These are phyloP conservation scores for Triticum aestivum DNA, from an alignment of 176 grass and related monocot species.

Conservation along the genomic window DNA sequence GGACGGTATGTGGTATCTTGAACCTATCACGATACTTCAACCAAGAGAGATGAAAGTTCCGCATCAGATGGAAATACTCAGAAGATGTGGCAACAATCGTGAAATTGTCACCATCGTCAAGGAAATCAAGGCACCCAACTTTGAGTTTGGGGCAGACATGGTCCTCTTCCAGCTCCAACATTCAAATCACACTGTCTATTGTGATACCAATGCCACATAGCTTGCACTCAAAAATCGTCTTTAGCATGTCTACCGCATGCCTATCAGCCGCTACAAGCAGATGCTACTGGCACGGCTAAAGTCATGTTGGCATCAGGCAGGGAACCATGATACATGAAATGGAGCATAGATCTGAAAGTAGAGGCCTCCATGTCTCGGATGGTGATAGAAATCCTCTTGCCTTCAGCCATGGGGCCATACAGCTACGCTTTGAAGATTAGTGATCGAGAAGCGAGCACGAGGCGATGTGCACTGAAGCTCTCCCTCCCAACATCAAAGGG, in stretches of 20 bases:
- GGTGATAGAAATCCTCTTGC: not conserved
- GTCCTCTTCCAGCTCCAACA: not conserved
- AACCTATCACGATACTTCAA: not conserved
- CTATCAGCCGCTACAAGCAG: not conserved
- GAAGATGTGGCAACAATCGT: not conserved
- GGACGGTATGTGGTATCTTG: not conserved
- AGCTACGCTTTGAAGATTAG: not conserved
- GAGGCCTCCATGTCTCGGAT: not conserved
- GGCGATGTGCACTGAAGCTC: not conserved
- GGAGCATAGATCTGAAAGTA: constrained; percentile 12
- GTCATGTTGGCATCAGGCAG: not conserved
- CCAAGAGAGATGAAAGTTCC: not conserved
- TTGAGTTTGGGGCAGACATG: not conserved
- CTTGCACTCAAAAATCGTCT: not conserved
- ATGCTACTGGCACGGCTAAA: not conserved
- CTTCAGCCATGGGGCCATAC: not conserved
- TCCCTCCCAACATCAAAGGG: not conserved
- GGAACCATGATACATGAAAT: constrained; percentile 5
- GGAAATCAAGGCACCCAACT: constrained; percentile 6
- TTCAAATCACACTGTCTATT: not conserved
- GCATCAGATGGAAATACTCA: not conserved
- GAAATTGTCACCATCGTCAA: not conserved
- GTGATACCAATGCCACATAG: not conserved
- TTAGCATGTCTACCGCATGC: not conserved
- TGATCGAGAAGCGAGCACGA: not conserved